A percentile compares a stretch with the other conserved stretches of the same genome.
Conservation (phyloP, 2,329 filamentous ascomycete genomes). For the Exophiala calicioides region DNA sequence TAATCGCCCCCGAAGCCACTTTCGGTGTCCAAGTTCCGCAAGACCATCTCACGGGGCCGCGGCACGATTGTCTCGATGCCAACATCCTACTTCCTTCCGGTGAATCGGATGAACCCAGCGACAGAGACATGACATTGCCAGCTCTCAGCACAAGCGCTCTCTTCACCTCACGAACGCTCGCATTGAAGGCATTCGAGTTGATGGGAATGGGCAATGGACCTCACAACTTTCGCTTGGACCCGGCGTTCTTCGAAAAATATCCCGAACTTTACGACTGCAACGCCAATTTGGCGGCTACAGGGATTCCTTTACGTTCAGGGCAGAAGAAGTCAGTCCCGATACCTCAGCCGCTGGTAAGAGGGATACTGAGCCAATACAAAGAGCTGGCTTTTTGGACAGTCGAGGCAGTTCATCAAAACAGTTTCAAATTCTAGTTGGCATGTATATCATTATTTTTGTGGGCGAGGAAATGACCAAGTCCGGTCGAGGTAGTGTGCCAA, state of each 20-base stretch:
- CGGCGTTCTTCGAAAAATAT: constrained; percentile 15
- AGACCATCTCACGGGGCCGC: no score
- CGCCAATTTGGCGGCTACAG: constrained; percentile 5
- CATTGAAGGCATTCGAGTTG: constrained; percentile 17
- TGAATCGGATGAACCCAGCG: constrained; percentile 3
- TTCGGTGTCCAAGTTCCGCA: neutral
- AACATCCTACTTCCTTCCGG: constrained; percentile 4
- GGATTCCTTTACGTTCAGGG: constrained; percentile 10
- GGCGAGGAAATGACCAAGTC: no score
- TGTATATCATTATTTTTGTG: no score
- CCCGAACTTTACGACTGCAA: constrained; percentile 14
- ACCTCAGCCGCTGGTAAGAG: constrained; percentile 2
- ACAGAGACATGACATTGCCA: constrained; percentile 2
- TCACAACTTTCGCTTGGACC: constrained; percentile 13
- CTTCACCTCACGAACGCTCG: constrained; percentile 7
- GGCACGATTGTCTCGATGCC: neutral
- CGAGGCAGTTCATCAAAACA: no score
- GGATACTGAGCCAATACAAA: constrained; percentile 8
- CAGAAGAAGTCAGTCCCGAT: constrained; percentile 2
- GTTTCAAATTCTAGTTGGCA: no score
- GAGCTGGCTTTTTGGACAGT: constrained; percentile 13
- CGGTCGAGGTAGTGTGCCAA: no score
- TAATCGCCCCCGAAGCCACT: constrained; percentile 17
- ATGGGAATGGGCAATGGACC: constrained; percentile 14
- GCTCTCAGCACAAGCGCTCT: constrained; percentile 9